phyloP scores from a whole-genome alignment of 73 alveolate genomes.

The Paraurostyla sp. region DNA sequence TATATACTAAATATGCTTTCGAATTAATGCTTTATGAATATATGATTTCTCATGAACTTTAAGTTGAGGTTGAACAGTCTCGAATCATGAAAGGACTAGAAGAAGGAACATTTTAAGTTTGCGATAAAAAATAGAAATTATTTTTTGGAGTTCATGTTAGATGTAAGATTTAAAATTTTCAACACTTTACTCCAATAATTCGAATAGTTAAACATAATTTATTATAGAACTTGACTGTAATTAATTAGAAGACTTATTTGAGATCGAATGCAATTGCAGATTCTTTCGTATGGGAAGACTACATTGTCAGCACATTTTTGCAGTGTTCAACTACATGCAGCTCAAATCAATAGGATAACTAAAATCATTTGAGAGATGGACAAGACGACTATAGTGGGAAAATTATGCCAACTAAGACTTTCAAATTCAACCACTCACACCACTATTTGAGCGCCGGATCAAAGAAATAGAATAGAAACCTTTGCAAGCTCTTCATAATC shows the following conservation, averaged over 20 bases:
- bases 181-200: background rate
- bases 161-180: background rate
- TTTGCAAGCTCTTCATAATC: background rate
- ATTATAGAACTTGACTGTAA: constrained; percentile 9
- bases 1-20: constrained; percentile 56
- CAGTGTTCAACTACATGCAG: constrained; percentile 38
- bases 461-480: constrained; percentile 53
- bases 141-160: background rate
- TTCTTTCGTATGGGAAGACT: background rate
- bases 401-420: constrained; percentile 33
- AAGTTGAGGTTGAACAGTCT: background rate
- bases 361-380: constrained; percentile 57
- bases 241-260: background rate
- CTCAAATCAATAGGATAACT: constrained; percentile 26
- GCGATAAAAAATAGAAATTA: background rate
- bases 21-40: constrained; percentile 63
- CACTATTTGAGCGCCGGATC: background rate
- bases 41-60: constrained; percentile 30
- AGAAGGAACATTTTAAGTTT: constrained; percentile 20
- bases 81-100: background rate
- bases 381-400: constrained; percentile 63
- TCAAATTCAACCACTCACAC: background rate
- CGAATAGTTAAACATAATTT: too few species aligned
- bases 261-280: constrained; percentile 42
- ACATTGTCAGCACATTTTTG: constrained; percentile 58